Conservation (phyloP, 1,284 basidiomycete genomes). For the Irpex lacteus region DNA sequence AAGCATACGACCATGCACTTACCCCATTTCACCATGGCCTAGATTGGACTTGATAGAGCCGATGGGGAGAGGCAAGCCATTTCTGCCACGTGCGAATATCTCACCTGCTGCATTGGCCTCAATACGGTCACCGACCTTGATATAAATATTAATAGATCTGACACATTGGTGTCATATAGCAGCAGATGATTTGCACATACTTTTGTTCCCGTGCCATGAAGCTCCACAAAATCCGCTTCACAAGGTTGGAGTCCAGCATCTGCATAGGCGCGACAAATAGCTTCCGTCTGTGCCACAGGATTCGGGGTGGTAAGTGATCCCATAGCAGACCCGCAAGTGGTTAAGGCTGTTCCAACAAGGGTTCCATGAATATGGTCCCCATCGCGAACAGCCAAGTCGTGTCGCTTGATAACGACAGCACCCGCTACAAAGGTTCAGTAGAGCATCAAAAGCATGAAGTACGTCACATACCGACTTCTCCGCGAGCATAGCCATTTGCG, state of each 20-base stretch:
- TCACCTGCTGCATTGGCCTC: constrained; percentile 48
- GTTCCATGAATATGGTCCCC: constrained; percentile 27
- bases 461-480: not conserved
- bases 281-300: constrained; percentile 32
- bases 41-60: not conserved
- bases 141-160: constrained; percentile 32
- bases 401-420: constrained; percentile 25
- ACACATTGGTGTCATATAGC: constrained; percentile 5
- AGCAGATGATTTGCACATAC: not conserved
- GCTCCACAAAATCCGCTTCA: constrained; percentile 46
- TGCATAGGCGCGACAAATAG: constrained; percentile 31
- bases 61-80: not conserved
- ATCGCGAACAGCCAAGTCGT: constrained; percentile 24
- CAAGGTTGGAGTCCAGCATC: constrained; percentile 27
- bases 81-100: constrained; percentile 26
- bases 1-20: not conserved
- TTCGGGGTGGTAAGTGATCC: constrained; percentile 38
- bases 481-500: constrained; percentile 39
- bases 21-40: not conserved
- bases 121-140: constrained; percentile 41
- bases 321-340: constrained; percentile 31
- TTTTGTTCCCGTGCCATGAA: constrained; percentile 43
- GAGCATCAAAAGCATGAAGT: constrained; percentile 18
- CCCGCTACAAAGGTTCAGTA: constrained; percentile 24
- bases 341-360: constrained; percentile 37